These are phyloP conservation scores for Pyricularia sp. DNA, from an alignment of 2,329 filamentous ascomycete genomes.

Conservation along the genomic window DNA sequence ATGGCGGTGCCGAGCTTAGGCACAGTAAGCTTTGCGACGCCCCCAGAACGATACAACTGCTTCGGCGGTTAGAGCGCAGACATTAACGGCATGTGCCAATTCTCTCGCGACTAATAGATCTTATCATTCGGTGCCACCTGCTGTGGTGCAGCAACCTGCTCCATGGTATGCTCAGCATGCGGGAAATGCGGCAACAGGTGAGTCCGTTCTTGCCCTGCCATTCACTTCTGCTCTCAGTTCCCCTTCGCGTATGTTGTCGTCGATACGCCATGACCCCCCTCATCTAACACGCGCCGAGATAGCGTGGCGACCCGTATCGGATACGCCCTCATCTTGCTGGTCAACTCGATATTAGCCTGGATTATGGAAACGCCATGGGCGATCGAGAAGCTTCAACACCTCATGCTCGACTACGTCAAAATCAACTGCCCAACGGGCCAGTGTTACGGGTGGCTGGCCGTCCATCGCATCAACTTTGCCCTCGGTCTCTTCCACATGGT, in stretches of 20 bases:
- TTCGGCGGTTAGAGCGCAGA: not conserved
- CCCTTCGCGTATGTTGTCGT: not conserved
- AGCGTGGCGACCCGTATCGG: conserved; percentile 96
- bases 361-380: conserved; percentile 99
- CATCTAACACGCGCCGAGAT: conserved; percentile 11
- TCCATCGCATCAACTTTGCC: conserved; percentile 96
- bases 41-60: not conserved
- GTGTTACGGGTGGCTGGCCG: conserved; percentile 92
- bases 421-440: conserved; percentile 85
- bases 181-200: conserved; percentile 96
- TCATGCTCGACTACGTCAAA: conserved; percentile 92
- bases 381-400: conserved; percentile 84
- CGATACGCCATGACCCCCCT: conserved; percentile 5
- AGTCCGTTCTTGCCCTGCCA: conserved; percentile 11
- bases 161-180: conserved; percentile 88
- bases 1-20: conserved; percentile 79
- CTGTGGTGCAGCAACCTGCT: conserved; percentile 94
- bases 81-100: not conserved
- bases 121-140: conserved; percentile 78
- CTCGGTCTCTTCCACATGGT: conserved; percentile 89
- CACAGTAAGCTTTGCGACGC: conserved; percentile 52
- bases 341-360: conserved; percentile 97
- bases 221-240: not conserved
- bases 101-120: conserved; percentile 39
- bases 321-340: conserved; percentile 85